A percentile compares a stretch with the other conserved stretches of the same genome.
phyloP scores from a whole-genome alignment of 345 rosid species.

The Salix arbutifolia region DNA sequence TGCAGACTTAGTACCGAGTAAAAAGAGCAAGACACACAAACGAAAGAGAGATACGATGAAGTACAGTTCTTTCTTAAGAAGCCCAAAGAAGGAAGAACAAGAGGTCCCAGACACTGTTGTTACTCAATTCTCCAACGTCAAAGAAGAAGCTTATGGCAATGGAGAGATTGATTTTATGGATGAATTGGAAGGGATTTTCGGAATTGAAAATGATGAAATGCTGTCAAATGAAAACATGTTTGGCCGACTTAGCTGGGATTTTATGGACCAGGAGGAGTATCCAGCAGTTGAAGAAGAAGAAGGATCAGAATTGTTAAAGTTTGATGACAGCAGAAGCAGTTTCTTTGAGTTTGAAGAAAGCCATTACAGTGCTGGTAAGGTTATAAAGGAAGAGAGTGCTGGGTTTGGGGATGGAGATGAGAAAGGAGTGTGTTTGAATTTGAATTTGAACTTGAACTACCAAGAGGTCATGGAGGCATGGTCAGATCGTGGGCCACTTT shows the following conservation, averaged over 20 bases:
- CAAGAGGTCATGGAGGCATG: conserved; percentile 69
- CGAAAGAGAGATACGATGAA: conserved; percentile 23
- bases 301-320: conserved; percentile 8
- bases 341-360: conserved; percentile 16
- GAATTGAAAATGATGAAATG: conserved; percentile 27
- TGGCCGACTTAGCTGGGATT: conserved; percentile 31
- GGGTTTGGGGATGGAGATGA: conserved; percentile 40
- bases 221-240: neutral
- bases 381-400: conserved; percentile 30
- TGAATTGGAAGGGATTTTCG: conserved; percentile 31
- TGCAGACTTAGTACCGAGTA: neutral
- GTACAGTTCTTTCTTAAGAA: conserved; percentile 28
- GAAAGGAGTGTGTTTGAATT: conserved; percentile 37
- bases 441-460: conserved; percentile 69
- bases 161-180: conserved; percentile 22
- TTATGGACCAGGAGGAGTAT: conserved; percentile 39
- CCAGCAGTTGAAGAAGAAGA: conserved; percentile 25
- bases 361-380: neutral
- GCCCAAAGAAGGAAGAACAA: conserved; percentile 43
- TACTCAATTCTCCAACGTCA: conserved; percentile 2
- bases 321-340: neutral
- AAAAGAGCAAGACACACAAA: neutral
- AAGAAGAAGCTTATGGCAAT: neutral
- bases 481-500: conserved; percentile 48
- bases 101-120: conserved; percentile 22